Base-by-base conservation (phyloP, 345 rosid genomes). In the Isatis tinctoria region DNA sequence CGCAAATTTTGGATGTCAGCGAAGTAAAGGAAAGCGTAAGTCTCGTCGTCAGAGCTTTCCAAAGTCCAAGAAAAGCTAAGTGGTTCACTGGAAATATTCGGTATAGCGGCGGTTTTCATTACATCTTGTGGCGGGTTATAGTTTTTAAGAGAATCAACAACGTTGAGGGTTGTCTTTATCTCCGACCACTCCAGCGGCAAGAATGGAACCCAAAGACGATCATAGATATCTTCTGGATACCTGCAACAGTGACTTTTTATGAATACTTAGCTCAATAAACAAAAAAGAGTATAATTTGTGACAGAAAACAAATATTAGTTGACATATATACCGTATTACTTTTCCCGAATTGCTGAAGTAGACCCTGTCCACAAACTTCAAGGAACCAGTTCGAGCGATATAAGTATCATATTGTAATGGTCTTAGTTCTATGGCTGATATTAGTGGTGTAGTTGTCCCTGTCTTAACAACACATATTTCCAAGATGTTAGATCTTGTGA, bases 401-500 rank as follows among this genome's bases (percentile, higher is more conserved):
- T 76, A 76, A 10, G 8, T 62, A 69, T 13, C 32, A 43, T 53
- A 67, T 0, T 0, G 53, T 27, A 76, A 62, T 6, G 79, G 74
- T 36, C 79, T 69, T 43, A 76, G 12, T 35, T 76, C 74, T 28
- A 76, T 59, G 49, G 69, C 4, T 9, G 79, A 61, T 41, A 76
- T 69, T 0, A 76, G 0, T 16, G 75, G 79, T 54, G 49, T 35
- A 10, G 39, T 76, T 0, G 13, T 37, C 8, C 82, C 84, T 0
- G 75, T 85, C 33, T 90, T 87, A 4, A 84, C 86, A 0, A 84
- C 66, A 68, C 91, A 90, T 39, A 88, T 30, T 3, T 80, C 60
- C 1, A 84, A 41, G 11, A 4, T 17, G 5, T 73, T 66, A 4
- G 79, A 67, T 6, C 52, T 30, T 7, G 72, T 61, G 11, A 68